These are phyloP conservation scores for Pterulicium gracile DNA, from an alignment of 1,284 basidiomycete genomes.

Conservation along the genomic window DNA sequence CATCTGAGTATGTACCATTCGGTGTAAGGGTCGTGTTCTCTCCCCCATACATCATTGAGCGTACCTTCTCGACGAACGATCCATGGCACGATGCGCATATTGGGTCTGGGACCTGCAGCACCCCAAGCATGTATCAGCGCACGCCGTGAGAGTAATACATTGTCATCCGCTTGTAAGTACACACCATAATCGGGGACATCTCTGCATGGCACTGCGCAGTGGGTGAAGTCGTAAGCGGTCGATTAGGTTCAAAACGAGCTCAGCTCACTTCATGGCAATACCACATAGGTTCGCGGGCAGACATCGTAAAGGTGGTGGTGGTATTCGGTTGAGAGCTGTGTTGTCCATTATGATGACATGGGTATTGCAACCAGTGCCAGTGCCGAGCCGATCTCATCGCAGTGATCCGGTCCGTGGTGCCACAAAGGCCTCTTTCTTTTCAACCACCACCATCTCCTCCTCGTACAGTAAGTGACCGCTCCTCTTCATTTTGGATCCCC, in stretches of 20 bases:
- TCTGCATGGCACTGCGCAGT: conserved; percentile 61
- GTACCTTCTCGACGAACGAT: conserved; percentile 66
- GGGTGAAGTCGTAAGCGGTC: conserved; percentile 9
- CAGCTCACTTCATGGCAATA: conserved; percentile 59
- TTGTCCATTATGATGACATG: no score
- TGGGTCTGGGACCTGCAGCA: conserved; percentile 55
- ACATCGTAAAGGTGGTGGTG: conserved; percentile 38
- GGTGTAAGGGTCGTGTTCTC: neutral
- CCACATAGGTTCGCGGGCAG: conserved; percentile 62
- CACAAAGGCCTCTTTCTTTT: neutral
- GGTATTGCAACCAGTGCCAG: no score
- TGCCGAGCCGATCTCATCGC: neutral
- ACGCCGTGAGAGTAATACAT: conserved; percentile 6
- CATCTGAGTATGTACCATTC: no score
- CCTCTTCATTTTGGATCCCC: conserved; percentile 11
- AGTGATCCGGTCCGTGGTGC: neutral
- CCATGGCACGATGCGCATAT: conserved; percentile 64
- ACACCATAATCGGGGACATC: conserved; percentile 72
- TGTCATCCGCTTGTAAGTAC: conserved; percentile 12
- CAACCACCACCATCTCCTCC: conserved; percentile 3
- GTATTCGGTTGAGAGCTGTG: neutral
- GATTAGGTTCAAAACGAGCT: conserved; percentile 11
- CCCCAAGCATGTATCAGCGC: conserved; percentile 6
- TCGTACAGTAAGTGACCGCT: conserved; percentile 3
- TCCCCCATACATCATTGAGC: conserved; percentile 11